Evolutionary conservation across 2,329 filamentous ascomycete genomes (phyloP), one percentile per base, ranked within the genome.

Genomic region (Calonectria honghensis): DNA sequence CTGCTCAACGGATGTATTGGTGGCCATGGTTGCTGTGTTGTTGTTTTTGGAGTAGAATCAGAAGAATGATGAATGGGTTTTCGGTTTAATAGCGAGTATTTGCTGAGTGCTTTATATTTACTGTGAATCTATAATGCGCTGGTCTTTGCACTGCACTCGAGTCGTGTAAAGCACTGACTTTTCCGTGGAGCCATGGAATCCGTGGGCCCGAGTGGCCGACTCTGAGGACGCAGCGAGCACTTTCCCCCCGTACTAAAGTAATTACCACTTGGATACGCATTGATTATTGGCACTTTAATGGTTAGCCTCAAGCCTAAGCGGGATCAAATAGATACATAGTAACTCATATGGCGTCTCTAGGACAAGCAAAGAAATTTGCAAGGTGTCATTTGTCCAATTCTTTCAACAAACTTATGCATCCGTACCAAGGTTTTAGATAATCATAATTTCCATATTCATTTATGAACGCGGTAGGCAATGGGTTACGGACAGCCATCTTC

Each of bases 141-240:
- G n/a, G 20, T 18, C 20, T 48, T 11, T n/a, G 20, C 9, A 48
- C 41, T 48, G 1, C 7, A 10, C 6, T 3, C 41, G 4, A 48
- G 41, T n/a, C 20, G 5, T 48, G 16, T 48, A 9, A 2, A 10
- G 20, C 41, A 48, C 20, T 48, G 41, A 48, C 41, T 7, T 6
- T n/a, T n/a, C 54, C 54, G 54, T 20, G 54, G 32, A 14, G 31
- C 54, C 54, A 32, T 59, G 54, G 54, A 6, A 37, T 24, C 54
- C 54, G 32, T 59, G 54, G 54, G 54, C 18, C 54, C 54, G 54
- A 14, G 20, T 6, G 20, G 35, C 54, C 20, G 10, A 37, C 20
- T 35, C 11, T 7, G 4, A 7, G 7, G 9, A 35, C 11, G 9
- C 1, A 48, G 6, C 5, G 1, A 20, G 2, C 41, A n/a, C 20